phyloP scores from a whole-genome alignment of 441 rosid species.

The Euphorbia schlechtendalii region DNA sequence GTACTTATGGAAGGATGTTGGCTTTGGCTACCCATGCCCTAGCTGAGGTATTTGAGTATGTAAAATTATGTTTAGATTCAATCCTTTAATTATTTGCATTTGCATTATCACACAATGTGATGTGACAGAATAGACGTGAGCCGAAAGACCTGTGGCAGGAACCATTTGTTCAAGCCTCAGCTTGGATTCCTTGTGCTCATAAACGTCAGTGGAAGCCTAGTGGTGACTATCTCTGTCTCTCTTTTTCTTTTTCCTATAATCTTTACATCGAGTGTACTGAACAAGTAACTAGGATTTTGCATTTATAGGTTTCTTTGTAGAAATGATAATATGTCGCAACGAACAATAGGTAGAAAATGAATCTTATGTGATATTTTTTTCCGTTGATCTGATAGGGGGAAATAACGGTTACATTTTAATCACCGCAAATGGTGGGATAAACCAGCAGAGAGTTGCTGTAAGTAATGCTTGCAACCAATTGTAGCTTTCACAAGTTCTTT shows the following conservation, averaged over 20 bases:
- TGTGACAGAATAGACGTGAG: conserved; percentile 72
- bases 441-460: conserved; percentile 98
- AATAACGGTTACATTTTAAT: conserved; percentile 80
- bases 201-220: conserved; percentile 66
- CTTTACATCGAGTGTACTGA: neutral
- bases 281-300: conserved; percentile 2
- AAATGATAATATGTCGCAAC: neutral
- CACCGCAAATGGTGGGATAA: conserved; percentile 97
- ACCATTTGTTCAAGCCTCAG: conserved; percentile 62
- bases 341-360: conserved; percentile 6
- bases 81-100: conserved; percentile 9
- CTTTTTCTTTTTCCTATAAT: neutral
- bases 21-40: conserved; percentile 89
- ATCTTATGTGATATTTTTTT: conserved; percentile 3
- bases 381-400: conserved; percentile 38
- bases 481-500: conserved; percentile 6
- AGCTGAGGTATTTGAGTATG: conserved; percentile 62
- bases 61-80: conserved; percentile 5
- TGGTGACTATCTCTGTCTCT: conserved; percentile 35
- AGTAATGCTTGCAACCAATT: conserved; percentile 29
- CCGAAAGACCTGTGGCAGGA: conserved; percentile 96
- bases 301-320: conserved; percentile 1
- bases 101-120: conserved; percentile 27
- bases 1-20: conserved; percentile 68
- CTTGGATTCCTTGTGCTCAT: conserved; percentile 92